phyloP scores from a whole-genome alignment of 129 eudicot genomes.

The Centella asiatica region DNA sequence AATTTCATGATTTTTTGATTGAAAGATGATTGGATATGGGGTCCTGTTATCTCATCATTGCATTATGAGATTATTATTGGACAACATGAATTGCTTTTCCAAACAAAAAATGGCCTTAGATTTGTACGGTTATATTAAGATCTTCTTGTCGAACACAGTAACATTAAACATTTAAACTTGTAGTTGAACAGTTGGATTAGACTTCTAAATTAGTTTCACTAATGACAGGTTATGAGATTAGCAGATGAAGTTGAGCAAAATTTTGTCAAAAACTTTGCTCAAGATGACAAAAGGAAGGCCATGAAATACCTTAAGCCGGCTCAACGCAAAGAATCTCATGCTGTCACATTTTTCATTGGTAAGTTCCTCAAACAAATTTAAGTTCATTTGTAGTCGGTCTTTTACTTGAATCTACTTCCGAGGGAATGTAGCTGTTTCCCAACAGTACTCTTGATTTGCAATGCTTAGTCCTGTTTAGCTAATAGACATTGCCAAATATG shows the following conservation, averaged over 20 bases:
- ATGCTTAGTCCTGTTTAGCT: constrained; percentile 9
- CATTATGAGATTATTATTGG: constrained; percentile 24
- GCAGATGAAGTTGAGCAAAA: constrained; percentile 86
- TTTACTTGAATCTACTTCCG: background rate
- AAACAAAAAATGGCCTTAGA: constrained; percentile 19
- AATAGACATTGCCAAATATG: background rate
- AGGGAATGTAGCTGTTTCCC: constrained; percentile 4
- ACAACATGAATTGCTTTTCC: constrained; percentile 29
- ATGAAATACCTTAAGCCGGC: constrained; percentile 95
- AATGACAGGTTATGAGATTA: constrained; percentile 54
- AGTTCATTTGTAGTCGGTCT: background rate
- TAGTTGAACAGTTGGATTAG: background rate
- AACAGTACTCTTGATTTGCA: background rate
- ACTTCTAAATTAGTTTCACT: constrained; percentile 1
- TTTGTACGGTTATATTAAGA: constrained; percentile 23
- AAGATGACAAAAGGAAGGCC: constrained; percentile 73
- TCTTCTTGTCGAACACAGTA: constrained; percentile 23
- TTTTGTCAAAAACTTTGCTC: constrained; percentile 70
- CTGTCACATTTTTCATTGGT: constrained; percentile 94
- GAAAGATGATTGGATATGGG: constrained; percentile 36
- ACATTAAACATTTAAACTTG: no score
- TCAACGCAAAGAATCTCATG: constrained; percentile 79
- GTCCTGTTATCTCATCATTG: constrained; percentile 25
- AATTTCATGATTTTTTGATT: constrained; percentile 19
- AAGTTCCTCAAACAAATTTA: constrained; percentile 6